Base-by-base conservation (phyloP, 352 stramenopile species). In the Globisporangium mamillatum region DNA sequence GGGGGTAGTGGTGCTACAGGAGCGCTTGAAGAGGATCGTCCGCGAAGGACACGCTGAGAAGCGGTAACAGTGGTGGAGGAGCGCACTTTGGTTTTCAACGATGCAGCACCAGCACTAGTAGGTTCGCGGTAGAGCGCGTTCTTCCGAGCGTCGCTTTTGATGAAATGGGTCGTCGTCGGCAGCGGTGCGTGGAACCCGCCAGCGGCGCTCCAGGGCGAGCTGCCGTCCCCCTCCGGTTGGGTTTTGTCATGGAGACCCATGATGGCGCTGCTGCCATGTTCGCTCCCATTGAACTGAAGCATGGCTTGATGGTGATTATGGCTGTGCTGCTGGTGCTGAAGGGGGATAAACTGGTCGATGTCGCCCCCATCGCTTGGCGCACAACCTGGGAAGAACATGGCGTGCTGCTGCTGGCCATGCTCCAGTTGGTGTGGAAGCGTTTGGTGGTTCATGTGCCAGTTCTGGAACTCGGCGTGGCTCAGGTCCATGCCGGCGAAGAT, bases 401-500 rank as follows among this genome's bases (percentile, higher is more conserved):
- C 1, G 10, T 44, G 36, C 10, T 44, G 41, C 5, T 50, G 41
- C 6, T 64, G 59, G 12, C 38, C 36, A 4, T 63, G 58, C 22
- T 63, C 58, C 50, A 59, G 46, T 9, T 54, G 52, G 0, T 69
- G 55, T 4, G 27, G 38, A 56, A 34, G 38, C 3, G 38, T 1
- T 1, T 58, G 29, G n/a, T 66, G 63, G 64, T 22, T 64, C n/a
- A 56, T 36, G 64, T 63, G 41, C 14, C 57, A 29, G 8, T 22
- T 46, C n/a, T 58, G 55, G 59, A 70, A 48, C 20, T 61, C 54
- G 18, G 59, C 29, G 38, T 36, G 29, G 16, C 52, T 36, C 53
- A 63, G 44, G 2, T 71, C 76, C 58, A 81, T 75, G 38, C 75
- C 76, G 18, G 79, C 73, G 48, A 82, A 83, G n/a, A 83, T 67